Conservation (phyloP, 345 rosid species). For the Arabis alpina region DNA sequence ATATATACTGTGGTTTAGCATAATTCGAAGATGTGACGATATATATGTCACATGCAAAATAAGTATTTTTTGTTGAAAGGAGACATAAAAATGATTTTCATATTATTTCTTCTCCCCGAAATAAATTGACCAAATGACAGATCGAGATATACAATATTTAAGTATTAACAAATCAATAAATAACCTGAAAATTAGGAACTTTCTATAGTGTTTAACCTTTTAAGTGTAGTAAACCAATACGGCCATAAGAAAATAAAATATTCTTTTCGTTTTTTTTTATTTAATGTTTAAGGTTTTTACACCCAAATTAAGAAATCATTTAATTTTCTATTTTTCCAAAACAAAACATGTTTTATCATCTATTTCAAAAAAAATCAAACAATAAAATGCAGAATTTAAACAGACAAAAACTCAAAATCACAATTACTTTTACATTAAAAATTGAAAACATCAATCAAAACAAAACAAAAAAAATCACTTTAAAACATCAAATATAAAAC, state of each 20-base stretch:
- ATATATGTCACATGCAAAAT: constrained; percentile 19
- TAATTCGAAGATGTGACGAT: constrained; percentile 9
- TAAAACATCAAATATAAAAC: too few relatives aligned
- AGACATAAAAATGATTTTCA: background rate
- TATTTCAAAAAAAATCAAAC: too few relatives aligned
- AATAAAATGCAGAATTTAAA: too few relatives aligned
- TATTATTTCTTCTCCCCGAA: background rate
- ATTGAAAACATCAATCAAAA: too few relatives aligned
- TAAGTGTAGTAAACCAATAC: background rate
- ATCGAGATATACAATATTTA: background rate
- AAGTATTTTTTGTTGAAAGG: constrained; percentile 1
- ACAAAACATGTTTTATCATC: too few relatives aligned
- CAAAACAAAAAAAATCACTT: too few relatives aligned
- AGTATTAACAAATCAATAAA: background rate
- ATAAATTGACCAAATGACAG: constrained; percentile 15
- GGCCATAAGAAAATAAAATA: background rate
- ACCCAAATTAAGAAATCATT: too few relatives aligned
- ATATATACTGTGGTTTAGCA: background rate
- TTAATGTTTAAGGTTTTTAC: too few relatives aligned
- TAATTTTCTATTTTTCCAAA: too few relatives aligned
- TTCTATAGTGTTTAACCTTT: background rate
- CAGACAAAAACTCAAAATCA: too few relatives aligned
- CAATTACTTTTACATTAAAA: too few relatives aligned
- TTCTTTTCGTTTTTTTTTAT: too few relatives aligned
- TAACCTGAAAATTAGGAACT: constrained; percentile 4